Evolutionary conservation across 1,284 basidiomycete species (phyloP).

Genomic region (Rhodotorula sp.): DNA sequence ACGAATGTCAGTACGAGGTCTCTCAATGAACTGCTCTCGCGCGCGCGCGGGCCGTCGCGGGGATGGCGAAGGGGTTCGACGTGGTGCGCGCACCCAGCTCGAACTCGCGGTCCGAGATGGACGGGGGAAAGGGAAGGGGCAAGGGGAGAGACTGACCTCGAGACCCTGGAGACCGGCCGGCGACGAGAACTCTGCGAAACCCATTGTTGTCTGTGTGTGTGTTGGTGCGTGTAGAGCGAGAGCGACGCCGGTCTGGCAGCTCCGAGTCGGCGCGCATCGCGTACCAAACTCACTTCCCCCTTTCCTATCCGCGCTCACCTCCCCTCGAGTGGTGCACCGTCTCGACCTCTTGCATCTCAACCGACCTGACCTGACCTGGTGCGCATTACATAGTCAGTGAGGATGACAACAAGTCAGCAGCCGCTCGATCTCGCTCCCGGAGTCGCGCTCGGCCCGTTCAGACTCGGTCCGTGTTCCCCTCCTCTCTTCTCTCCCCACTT

Average conservation of each 20-base stretch:
- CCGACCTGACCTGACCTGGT: too few relatives aligned
- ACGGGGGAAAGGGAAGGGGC: not conserved
- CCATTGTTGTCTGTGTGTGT: slow-evolving; percentile 16
- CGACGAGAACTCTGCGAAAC: slow-evolving; percentile 37
- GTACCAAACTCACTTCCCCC: not conserved
- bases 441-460: slow-evolving; percentile 25
- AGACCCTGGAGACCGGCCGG: slow-evolving; percentile 65
- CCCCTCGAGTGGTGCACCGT: not conserved
- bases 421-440: slow-evolving; percentile 21
- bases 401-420: not conserved
- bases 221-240: not conserved
- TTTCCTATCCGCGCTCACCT: too few relatives aligned
- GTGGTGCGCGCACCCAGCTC: not conserved
- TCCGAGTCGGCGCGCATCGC: not conserved
- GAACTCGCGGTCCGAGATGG: too few relatives aligned
- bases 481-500: not conserved
- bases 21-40: too few relatives aligned
- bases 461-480: slow-evolving; percentile 18
- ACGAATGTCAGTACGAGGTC: too few relatives aligned
- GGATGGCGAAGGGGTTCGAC: not conserved
- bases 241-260: too few relatives aligned
- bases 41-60: too few relatives aligned
- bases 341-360: too few relatives aligned
- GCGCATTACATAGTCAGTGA: too few relatives aligned
- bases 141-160: slow-evolving; percentile 45